phyloP scores from a whole-genome alignment of 2,329 filamentous ascomycete species.

The Aureobasidium sp. region DNA sequence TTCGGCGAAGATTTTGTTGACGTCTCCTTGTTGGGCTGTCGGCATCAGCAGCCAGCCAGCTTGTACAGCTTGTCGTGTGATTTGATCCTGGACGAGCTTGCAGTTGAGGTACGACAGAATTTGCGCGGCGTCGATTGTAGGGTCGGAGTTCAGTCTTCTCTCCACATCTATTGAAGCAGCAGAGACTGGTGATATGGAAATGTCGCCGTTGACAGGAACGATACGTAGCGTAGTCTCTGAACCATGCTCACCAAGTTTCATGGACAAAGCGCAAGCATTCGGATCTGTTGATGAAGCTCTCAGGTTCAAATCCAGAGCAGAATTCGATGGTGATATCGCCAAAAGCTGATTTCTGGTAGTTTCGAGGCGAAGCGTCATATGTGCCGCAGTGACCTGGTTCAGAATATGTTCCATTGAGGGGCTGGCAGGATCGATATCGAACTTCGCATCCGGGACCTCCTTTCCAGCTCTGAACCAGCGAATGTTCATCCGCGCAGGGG shows the following conservation, averaged over 20 bases:
- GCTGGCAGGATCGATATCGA: slow-evolving; percentile 58
- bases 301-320: slow-evolving; percentile 53
- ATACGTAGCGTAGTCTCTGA: slow-evolving; percentile 55
- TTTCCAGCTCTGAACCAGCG: slow-evolving; percentile 83
- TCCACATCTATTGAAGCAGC: slow-evolving; percentile 47
- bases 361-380: slow-evolving; percentile 65
- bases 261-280: slow-evolving; percentile 57
- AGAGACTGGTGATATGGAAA: slow-evolving; percentile 57
- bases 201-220: slow-evolving; percentile 71
- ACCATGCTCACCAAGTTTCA: slow-evolving; percentile 62
- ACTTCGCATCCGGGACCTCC: slow-evolving; percentile 61
- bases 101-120: slow-evolving; percentile 58
- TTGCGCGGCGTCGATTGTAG: slow-evolving; percentile 50
- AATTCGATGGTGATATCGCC: slow-evolving; percentile 49
- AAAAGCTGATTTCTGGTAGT: slow-evolving; percentile 57
- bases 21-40: slow-evolving; percentile 43
- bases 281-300: slow-evolving; percentile 55
- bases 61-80: slow-evolving; percentile 54
- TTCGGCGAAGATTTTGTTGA: slow-evolving; percentile 55
- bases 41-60: slow-evolving; percentile 56
- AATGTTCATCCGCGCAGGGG: slow-evolving; percentile 43
- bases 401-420: slow-evolving; percentile 71
- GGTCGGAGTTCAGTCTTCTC: slow-evolving; percentile 56
- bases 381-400: slow-evolving; percentile 65
- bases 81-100: slow-evolving; percentile 53